Base-by-base conservation (phyloP, 2,329 filamentous ascomycete species). In the Beauveria asiatica region DNA sequence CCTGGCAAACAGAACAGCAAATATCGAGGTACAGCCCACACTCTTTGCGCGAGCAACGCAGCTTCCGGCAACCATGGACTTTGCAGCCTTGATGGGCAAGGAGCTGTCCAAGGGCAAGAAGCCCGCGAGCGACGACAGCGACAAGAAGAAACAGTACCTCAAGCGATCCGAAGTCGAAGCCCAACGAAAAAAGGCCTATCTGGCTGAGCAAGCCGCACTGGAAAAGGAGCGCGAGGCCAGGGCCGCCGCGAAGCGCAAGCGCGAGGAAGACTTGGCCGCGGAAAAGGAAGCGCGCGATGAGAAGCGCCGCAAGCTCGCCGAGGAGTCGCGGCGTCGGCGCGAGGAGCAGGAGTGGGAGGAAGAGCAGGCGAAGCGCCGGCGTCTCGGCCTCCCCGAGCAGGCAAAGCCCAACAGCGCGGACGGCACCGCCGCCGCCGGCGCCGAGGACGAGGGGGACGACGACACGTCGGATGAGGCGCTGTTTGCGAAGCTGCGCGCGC, bases 41-140 rank as follows among this genome's bases (percentile, higher is more conserved):
- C 25, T 6, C 30, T 19, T 19, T 10, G 44, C 44, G 30, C 44
- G n/a, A 17, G 42, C 30, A n/a, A 21, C 23, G 13, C 48, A 19
- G 13, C 19, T 57, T 13, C 11, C 44, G 33, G 55, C 45, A 44
- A 33, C 63, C 66, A 99, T 99, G 94, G 92, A 99, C 75, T 99
- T 99, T 78, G 92, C 92, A 63, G 84, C 91, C 41, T 79, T 99
- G 52, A 96, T 99, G 90, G 86, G 89, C 69, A 89, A 91, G 70
- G 92, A 96, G 75, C 94, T 99, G 69, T 85, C 89, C 68, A 95
- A 94, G 74, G 81, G 87, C 66, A 90, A 90, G 73, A 75, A 81
- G 59, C 66, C 74, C 46, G 65, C 75, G 46, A 66, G 75, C 57
- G 64, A 74, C 41, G 68, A 74, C 44, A 48, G 50, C 23, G 57